Percentiles rank a stretch among this genome's conserved stretches.
Conservation (phyloP, 139 green algal species). For the Coelastrella sp. region DNA sequence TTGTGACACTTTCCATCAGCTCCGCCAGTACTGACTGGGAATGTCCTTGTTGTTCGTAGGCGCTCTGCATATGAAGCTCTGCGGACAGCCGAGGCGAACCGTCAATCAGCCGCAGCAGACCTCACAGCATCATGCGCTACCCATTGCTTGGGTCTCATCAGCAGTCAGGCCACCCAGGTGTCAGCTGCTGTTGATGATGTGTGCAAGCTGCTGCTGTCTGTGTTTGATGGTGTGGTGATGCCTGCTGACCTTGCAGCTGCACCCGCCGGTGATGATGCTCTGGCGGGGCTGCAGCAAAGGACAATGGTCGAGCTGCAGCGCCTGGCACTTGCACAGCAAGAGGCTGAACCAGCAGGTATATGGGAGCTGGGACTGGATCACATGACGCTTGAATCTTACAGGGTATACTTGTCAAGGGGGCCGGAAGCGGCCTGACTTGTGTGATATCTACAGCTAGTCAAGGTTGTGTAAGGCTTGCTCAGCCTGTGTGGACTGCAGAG, state of each 20-base stretch:
- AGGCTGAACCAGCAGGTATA: constrained; percentile 13
- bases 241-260: constrained; percentile 64
- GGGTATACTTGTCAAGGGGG: not conserved
- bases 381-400: not conserved
- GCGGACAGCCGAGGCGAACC: constrained; percentile 46
- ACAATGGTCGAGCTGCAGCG: constrained; percentile 60
- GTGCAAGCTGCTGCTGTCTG: constrained; percentile 48
- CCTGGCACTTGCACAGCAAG: constrained; percentile 50
- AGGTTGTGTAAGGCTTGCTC: not conserved
- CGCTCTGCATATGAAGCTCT: constrained; percentile 49
- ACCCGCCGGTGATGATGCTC: constrained; percentile 38
- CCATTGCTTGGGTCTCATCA: not conserved
- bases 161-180: not conserved
- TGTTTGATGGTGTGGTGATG: constrained; percentile 69
- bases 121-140: constrained; percentile 15
- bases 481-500: not conserved
- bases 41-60: constrained; percentile 29
- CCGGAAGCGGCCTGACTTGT: too few relatives aligned
- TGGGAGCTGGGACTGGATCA: too few relatives aligned
- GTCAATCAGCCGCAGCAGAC: constrained; percentile 37
- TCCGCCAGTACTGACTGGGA: not conserved
- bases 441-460: too few relatives aligned
- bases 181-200: not conserved
- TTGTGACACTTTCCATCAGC: too few relatives aligned
- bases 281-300: constrained; percentile 50